Evolutionary conservation across 306 rosid species (phyloP), one percentile per base, ranked within the genome.

Genomic region (Cotoneaster glaucophyllus): DNA sequence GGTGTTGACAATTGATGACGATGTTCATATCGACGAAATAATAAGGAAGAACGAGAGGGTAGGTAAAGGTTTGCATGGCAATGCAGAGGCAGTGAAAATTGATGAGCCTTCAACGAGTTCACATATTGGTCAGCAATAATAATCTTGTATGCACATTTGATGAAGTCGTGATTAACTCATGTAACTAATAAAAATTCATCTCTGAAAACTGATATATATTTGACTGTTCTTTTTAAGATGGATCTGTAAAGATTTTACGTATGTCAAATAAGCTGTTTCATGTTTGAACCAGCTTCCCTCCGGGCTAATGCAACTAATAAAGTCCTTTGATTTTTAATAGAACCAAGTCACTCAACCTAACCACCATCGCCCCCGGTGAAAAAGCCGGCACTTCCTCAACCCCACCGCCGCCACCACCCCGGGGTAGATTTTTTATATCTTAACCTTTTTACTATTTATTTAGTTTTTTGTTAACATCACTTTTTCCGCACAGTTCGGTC

Each of bases 1-100:
- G 14, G 77, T 78, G 17, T 34, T 88, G 21, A 39, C 93, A 0
- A 76, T 90, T 37, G 91, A 91, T 50, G 96, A 94, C 66, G 95
- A 90, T 43, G 82, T 90, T 19, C 91, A 81, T 31, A 15, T 88
- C 3, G 87, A 85, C 8, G 90, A 80, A 74, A 80, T 62, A 67
- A 79, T 84, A 29, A 78, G 22, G 41, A 88, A 90, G 85, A 77
- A 24, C 0, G 89, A 83, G 48, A 63, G 44, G 18, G n/a, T 10
- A 15, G 91, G 39, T 11, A 69, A 77, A 26, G 86, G 77, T 19
- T 32, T 19, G 69, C 69, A 65, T 31, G 68, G 22, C 31, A 61
- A 61, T 61, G 34, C 29, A 24, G 80, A 69, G 43, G 70, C 86
- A 26, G 81, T 45, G 19, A 61, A 61, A 24, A 50, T 50, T 50